Evolutionary conservation across 129 eudicot species (phyloP).

Genomic region (Escallonia rubra): DNA sequence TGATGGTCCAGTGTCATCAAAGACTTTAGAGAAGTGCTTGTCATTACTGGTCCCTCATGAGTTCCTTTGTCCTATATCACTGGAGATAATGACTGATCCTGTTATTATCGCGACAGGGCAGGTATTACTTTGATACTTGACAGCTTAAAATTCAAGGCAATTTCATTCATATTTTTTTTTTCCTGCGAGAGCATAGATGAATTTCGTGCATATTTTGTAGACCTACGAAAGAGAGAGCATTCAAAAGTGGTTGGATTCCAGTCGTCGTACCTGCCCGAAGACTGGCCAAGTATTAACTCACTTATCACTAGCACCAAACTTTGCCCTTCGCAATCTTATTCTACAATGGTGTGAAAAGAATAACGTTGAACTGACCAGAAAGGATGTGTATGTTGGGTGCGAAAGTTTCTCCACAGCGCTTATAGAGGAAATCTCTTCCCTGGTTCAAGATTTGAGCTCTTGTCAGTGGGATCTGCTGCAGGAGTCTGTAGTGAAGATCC

Average conservation of each 20-base stretch:
- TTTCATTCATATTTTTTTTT: not conserved
- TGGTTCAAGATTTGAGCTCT: conserved; percentile 49
- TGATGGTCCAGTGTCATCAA: conserved; percentile 31
- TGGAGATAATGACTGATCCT: conserved; percentile 78
- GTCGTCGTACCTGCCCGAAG: conserved; percentile 66
- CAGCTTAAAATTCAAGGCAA: too few relatives aligned
- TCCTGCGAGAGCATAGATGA: not conserved
- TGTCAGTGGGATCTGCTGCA: conserved; percentile 26
- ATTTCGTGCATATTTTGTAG: conserved; percentile 30
- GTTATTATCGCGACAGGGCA: conserved; percentile 75
- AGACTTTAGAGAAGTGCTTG: conserved; percentile 37
- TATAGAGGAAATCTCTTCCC: conserved; percentile 32
- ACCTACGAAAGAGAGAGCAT: conserved; percentile 73
- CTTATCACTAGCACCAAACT: conserved; percentile 59
- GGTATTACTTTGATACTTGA: conserved; percentile 31
- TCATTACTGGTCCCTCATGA: conserved; percentile 55
- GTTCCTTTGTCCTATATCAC: conserved; percentile 68
- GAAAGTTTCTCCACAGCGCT: conserved; percentile 32
- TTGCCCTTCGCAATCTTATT: conserved; percentile 62
- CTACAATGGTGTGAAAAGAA: conserved; percentile 76
- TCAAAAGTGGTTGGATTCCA: conserved; percentile 59
- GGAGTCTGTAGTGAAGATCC: conserved; percentile 49
- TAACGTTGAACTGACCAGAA: conserved; percentile 46
- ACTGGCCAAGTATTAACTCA: conserved; percentile 54
- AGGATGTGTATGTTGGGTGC: conserved; percentile 22